Base-by-base conservation (phyloP, 805 yeast genomes). In the Saccharomycopsis guyanensis region DNA sequence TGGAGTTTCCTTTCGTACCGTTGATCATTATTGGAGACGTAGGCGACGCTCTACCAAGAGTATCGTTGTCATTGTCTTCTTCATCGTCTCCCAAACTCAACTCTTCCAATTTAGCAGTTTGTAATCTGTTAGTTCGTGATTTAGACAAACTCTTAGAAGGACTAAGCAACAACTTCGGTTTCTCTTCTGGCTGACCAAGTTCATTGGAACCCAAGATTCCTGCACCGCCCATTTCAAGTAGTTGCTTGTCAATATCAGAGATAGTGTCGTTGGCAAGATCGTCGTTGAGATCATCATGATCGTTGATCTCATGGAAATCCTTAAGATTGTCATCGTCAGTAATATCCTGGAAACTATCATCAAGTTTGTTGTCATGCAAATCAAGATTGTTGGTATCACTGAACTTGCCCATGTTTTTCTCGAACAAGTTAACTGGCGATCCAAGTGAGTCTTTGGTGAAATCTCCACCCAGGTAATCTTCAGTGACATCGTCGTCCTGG, bases 71-170 rank as follows among this genome's bases (percentile, higher is more conserved):
- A 27, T 27, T 13, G 13, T 20, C 23, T 4, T 54, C 56, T 7
- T 54, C 54, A 15, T 64, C 66, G 6, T 61, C 66, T 7, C 31
- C 41, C 10, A 20, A n/a, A 37, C 33, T 43, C 27, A 43, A 29
- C 22, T 41, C 43, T 10, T 46, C 38, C 10, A 46, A 27, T 16
- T 38, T 24, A 10, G 22, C 38, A 22, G 37, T 34, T n/a, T 45
- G 43, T 12, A 45, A 24, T 31, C 47, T 32, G 23, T 41, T 38
- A 12, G 13, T 37, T 5, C 35, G 32, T 23, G 42, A 35, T 31
- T 42, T 46, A 10, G 40, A n/a, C n/a, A 46, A 40, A 6, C 45
- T 40, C 38, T 46, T 46, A 16, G 50, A 46, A 3, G 50, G 50
- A 31, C 46, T 42, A 19, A 46, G 39, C 22, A 46, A 33, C 15